phyloP scores from a whole-genome alignment of 495 filamentous ascomycete species.

The Pyrenula massariospora region DNA sequence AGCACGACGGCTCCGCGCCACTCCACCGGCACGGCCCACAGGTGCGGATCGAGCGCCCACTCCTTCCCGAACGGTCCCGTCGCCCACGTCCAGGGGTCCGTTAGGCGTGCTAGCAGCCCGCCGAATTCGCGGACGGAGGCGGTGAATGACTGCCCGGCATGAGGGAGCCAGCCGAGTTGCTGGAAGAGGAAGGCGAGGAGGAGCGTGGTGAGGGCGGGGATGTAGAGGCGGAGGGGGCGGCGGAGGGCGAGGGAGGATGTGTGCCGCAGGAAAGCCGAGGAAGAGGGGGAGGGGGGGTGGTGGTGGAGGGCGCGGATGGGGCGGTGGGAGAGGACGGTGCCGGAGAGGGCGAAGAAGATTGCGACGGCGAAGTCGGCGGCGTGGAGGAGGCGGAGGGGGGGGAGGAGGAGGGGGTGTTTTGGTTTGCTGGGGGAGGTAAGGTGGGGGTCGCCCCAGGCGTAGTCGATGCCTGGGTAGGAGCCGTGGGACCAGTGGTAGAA shows the following conservation, averaged over 20 bases:
- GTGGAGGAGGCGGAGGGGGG: conserved; percentile 49
- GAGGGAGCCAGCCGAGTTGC: conserved; percentile 33
- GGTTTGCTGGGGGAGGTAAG: too few relatives aligned
- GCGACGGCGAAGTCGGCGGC: conserved; percentile 60
- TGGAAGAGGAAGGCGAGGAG: conserved; percentile 41
- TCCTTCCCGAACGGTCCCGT: too few relatives aligned
- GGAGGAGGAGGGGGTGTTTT: too few relatives aligned
- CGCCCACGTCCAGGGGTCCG: too few relatives aligned
- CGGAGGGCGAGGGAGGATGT: too few relatives aligned
- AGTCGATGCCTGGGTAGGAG: too few relatives aligned
- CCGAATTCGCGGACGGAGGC: conserved; percentile 36
- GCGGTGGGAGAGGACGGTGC: conserved; percentile 57
- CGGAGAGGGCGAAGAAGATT: conserved; percentile 64
- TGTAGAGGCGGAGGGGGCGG: conserved; percentile 49
- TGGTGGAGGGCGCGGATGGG: conserved; percentile 46
- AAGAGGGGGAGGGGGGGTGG: too few relatives aligned
- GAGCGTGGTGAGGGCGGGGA: conserved; percentile 46
- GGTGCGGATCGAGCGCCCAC: conserved; percentile 56
- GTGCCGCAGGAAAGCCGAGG: conserved; percentile 54
- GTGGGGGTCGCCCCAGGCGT: too few relatives aligned
- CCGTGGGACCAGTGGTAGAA: too few relatives aligned
- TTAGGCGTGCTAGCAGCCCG: conserved; percentile 32
- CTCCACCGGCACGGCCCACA: conserved; percentile 65
- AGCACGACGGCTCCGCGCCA: conserved; percentile 53
- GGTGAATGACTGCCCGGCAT: conserved; percentile 29